Conservation (phyloP, 768 basidiomycete species). For the Roridomyces roridus region DNA sequence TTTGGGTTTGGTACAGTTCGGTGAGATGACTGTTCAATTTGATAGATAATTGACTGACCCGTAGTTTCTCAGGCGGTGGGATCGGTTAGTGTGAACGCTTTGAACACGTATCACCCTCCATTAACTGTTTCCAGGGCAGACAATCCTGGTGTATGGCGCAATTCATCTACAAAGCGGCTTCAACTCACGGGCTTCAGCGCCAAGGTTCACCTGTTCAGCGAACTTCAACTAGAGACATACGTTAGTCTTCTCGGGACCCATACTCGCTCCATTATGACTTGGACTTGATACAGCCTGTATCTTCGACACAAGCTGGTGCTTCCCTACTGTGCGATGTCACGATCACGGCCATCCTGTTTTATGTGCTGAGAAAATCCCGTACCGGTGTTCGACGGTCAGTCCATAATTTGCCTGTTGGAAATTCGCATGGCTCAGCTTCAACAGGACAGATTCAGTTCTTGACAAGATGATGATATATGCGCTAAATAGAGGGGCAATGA, state of each 20-base stretch:
- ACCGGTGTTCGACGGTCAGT: background rate
- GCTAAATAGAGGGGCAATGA: slow-evolving; percentile 2
- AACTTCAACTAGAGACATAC: background rate
- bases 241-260: background rate
- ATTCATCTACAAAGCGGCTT: background rate
- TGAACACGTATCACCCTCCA: too few species aligned
- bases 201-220: background rate
- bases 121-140: background rate
- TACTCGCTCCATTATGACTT: too few species aligned
- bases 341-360: slow-evolving; percentile 5
- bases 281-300: background rate
- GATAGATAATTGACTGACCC: too few species aligned
- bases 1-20: background rate
- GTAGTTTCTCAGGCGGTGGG: background rate
- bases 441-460: slow-evolving; percentile 2
- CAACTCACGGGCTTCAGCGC: background rate
- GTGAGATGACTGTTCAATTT: background rate
- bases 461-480: slow-evolving; percentile 11
- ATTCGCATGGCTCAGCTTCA: background rate
- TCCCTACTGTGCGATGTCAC: background rate
- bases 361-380: background rate
- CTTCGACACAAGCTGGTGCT: background rate
- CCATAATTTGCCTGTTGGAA: background rate
- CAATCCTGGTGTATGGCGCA: background rate
- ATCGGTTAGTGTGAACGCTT: slow-evolving; percentile 1